phyloP scores from a whole-genome alignment of 1,284 basidiomycete genomes.

The Naganishia liquefaciens region DNA sequence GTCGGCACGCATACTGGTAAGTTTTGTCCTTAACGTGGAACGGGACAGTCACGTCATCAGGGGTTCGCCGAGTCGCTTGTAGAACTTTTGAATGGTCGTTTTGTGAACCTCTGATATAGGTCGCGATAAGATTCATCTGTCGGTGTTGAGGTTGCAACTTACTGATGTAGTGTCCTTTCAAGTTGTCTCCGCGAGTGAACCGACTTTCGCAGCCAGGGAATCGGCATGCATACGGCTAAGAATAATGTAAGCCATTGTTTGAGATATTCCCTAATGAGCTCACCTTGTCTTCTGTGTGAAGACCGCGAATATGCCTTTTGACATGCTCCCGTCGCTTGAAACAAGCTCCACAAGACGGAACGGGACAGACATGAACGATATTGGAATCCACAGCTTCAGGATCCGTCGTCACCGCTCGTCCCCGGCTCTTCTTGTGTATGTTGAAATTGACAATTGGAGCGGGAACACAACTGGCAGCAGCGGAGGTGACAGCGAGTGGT shows the following conservation, averaged over 20 bases:
- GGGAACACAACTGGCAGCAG: slow-evolving; percentile 12
- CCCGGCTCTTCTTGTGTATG: slow-evolving; percentile 32
- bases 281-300: slow-evolving; percentile 35
- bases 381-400: slow-evolving; percentile 28
- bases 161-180: slow-evolving; percentile 34
- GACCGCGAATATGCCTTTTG: slow-evolving; percentile 34
- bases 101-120: slow-evolving; percentile 18
- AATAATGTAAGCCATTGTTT: neutral
- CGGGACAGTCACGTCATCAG: slow-evolving; percentile 12
- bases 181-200: slow-evolving; percentile 34
- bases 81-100: slow-evolving; percentile 9
- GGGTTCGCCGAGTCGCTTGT: slow-evolving; percentile 2
- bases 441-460: slow-evolving; percentile 22
- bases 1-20: neutral
- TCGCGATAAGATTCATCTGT: neutral
- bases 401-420: slow-evolving; percentile 20
- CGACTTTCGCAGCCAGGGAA: slow-evolving; percentile 20
- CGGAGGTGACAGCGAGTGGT: slow-evolving; percentile 19
- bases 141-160: neutral
- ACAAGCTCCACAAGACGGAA: slow-evolving; percentile 33
- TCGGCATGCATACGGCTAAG: slow-evolving; percentile 30
- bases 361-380: slow-evolving; percentile 33
- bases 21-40: too few relatives aligned
- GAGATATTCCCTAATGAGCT: neutral
- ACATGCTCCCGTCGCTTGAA: slow-evolving; percentile 35